phyloP scores from a whole-genome alignment of 1,284 basidiomycete genomes.

The Jaminaea rosea region DNA sequence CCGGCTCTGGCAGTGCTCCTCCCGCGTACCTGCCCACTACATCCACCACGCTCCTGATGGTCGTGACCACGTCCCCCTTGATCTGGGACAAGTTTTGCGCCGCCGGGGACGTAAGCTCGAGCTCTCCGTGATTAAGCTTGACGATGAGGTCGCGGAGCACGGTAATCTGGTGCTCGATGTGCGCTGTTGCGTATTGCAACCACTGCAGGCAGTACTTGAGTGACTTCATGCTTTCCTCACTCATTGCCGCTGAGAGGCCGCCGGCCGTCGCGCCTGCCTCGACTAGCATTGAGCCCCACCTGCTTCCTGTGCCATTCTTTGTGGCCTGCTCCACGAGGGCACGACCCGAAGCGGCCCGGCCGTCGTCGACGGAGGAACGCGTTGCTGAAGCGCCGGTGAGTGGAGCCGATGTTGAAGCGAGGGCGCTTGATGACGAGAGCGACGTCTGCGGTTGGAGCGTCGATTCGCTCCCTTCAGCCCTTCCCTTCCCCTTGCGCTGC shows the following conservation, averaged over 20 bases:
- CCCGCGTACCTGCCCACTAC: conserved; percentile 80
- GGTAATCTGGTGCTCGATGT: conserved; percentile 77
- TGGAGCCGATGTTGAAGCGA: background rate
- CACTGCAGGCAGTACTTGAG: conserved; percentile 78
- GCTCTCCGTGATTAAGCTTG: conserved; percentile 36
- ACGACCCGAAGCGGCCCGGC: conserved; percentile 2
- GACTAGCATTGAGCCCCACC: conserved; percentile 72
- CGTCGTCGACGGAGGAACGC: too few relatives aligned
- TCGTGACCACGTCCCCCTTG: conserved; percentile 71
- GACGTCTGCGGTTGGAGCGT: background rate
- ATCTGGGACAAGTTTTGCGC: conserved; percentile 56
- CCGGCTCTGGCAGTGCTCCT: conserved; percentile 71
- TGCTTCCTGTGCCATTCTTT: conserved; percentile 48
- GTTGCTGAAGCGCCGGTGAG: background rate
- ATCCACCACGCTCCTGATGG: conserved; percentile 76
- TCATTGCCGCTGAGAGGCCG: conserved; percentile 73
- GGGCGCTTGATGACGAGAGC: background rate
- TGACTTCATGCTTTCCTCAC: conserved; percentile 78
- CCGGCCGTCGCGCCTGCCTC: conserved; percentile 62
- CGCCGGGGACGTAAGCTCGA: conserved; percentile 25
- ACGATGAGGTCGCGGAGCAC: conserved; percentile 56
- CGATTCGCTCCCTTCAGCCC: conserved; percentile 11
- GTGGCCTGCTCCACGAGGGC: conserved; percentile 3
- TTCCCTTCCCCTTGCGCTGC: conserved; percentile 18
- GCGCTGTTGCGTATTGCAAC: conserved; percentile 76